Conservation (phyloP, 176 grass and related monocot species). For the Eleusine indica region DNA sequence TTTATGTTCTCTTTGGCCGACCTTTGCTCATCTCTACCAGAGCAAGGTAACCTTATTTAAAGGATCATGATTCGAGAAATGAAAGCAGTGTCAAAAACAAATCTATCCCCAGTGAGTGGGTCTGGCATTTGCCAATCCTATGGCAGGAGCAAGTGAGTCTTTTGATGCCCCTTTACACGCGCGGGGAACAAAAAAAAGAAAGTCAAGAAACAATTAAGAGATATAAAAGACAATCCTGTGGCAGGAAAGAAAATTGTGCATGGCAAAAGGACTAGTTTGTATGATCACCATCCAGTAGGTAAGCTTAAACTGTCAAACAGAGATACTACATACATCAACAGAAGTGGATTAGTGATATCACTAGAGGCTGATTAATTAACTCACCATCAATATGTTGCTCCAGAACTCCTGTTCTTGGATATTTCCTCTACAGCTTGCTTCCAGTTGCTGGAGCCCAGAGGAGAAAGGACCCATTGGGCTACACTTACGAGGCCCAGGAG, state of each 20-base stretch:
- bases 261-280: background rate
- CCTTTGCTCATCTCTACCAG: constrained; percentile 16
- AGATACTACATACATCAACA: background rate
- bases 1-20: constrained; percentile 26
- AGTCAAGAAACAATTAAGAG: constrained; percentile 1
- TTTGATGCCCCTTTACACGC: constrained; percentile 34
- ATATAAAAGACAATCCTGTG: constrained; percentile 15
- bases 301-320: background rate
- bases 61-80: constrained; percentile 35
- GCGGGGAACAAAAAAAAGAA: constrained; percentile 7
- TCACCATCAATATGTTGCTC: background rate
- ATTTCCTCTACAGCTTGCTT: background rate
- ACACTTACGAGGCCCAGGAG: constrained; percentile 22
- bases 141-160: constrained; percentile 27
- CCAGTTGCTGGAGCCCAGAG: background rate
- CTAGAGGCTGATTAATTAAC: background rate
- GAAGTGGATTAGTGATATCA: constrained; percentile 17
- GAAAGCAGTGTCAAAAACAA: constrained; percentile 6
- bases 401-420: constrained; percentile 20
- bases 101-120: constrained; percentile 43
- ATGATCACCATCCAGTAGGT: constrained; percentile 11
- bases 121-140: constrained; percentile 37
- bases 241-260: constrained; percentile 7
- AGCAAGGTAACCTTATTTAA: constrained; percentile 33
- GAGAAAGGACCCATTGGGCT: constrained; percentile 29